Base-by-base conservation (phyloP, 2,329 filamentous ascomycete species). In the Drechslera avenae region DNA sequence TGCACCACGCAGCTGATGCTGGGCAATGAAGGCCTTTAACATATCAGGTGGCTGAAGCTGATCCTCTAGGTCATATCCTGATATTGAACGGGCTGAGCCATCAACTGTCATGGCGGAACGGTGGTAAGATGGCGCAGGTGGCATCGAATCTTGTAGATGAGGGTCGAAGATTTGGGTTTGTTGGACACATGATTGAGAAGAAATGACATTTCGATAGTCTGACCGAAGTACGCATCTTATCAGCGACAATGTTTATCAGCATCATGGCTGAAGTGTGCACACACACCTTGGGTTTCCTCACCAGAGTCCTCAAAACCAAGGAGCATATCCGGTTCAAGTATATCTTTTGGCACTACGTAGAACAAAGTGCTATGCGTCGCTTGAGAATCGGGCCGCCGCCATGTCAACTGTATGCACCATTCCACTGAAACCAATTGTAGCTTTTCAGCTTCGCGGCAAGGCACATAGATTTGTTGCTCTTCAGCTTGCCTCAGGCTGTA, bases 241-340 rank as follows among this genome's bases (percentile, higher is more conserved):
- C 21, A 23, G 21, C 21, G 3, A 39, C 30, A n/a, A 34, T n/a
- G 19, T 41, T 9, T 31, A 31, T 14, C 17, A 18, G 19, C 28
- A 46, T 14, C 18, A 23, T 30, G 9, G 23, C 32, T 7, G 2
- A 16, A 36, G 14, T 10, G 16, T 37, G 21, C 30, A 23, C 42
- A 49, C 46, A 33, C 19, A 49, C 46, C 39, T 42, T 32, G 12
- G 26, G 23, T 21, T 6, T 3, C 34, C 40, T 48, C n/a, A 19
- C 35, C 50, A 8, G 34, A 44, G 16, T 52, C 50, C 5, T 31
- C 14, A 6, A 13, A 30, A 2, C 45, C 39, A 18, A 52, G 39
- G 19, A 45, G 39, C 9, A 52, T 32, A 26, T 52, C 50, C 19
- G 34, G 40, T 30, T 45, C 45, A 6, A 52, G 21, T 7, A 16